Conservation (phyloP, 2,329 filamentous ascomycete genomes). For the Fusarium anguioides region DNA sequence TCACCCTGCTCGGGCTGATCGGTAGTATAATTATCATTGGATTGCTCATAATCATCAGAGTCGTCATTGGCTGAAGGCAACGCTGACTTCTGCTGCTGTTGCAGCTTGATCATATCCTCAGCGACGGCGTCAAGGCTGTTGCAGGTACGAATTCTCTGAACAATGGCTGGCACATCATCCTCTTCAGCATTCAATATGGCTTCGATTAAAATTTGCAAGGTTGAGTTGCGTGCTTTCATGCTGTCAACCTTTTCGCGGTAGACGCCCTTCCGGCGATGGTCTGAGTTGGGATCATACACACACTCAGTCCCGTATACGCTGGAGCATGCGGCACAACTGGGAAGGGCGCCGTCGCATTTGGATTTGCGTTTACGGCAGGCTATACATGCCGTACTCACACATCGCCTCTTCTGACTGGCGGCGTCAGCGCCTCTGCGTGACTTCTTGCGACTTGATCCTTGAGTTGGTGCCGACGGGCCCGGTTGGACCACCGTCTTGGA, state of each 20-base stretch:
- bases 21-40: conserved; percentile 54
- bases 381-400: conserved; percentile 86
- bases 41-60: conserved; percentile 54
- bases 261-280: conserved; percentile 95
- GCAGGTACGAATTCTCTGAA: conserved; percentile 88
- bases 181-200: conserved; percentile 92
- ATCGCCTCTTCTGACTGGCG: conserved; percentile 73
- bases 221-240: conserved; percentile 86
- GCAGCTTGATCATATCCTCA: conserved; percentile 62
- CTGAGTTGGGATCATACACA: conserved; percentile 94
- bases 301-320: conserved; percentile 93
- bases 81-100: conserved; percentile 52
- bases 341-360: conserved; percentile 91
- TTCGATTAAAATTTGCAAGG: conserved; percentile 90
- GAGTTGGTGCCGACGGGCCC: conserved; percentile 22
- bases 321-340: conserved; percentile 93
- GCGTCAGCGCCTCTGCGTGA: conserved; percentile 61
- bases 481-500: conserved; percentile 15
- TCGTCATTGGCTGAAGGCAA: conserved; percentile 53
- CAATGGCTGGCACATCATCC: conserved; percentile 82
- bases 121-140: conserved; percentile 72
- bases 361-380: conserved; percentile 83
- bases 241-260: conserved; percentile 94
- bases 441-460: conserved; percentile 55
- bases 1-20: conserved; percentile 68